Conservation (phyloP, 2,329 filamentous ascomycete species). For the Aspergillus phoenicis region DNA sequence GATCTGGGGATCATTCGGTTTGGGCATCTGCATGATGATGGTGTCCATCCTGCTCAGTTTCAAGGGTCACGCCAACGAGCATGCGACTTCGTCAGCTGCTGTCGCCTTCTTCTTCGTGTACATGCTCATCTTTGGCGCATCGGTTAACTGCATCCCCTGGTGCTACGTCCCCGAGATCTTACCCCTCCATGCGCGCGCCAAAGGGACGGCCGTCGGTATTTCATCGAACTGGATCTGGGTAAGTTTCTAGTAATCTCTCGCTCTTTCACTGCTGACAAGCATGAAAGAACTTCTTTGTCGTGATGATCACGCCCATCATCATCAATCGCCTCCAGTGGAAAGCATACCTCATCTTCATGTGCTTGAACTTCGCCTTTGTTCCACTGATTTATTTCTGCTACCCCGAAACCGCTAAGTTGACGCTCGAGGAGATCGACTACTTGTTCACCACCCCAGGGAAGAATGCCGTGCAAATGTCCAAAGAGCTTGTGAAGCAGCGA, state of each 20-base stretch:
- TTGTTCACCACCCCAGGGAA: conserved; percentile 35
- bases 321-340: conserved; percentile 39
- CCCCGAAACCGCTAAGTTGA: conserved; percentile 46
- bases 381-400: conserved; percentile 50
- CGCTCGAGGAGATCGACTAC: conserved; percentile 49
- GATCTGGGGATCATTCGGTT: conserved; percentile 37
- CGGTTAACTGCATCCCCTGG: conserved; percentile 54
- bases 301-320: conserved; percentile 40
- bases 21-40: conserved; percentile 43
- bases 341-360: conserved; percentile 42
- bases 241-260: background rate
- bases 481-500: conserved; percentile 22
- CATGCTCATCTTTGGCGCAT: conserved; percentile 48
- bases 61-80: conserved; percentile 38
- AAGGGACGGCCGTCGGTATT: conserved; percentile 46
- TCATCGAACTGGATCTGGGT: conserved; percentile 52
- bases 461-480: conserved; percentile 21
- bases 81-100: conserved; percentile 46
- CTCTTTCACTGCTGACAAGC: background rate
- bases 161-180: conserved; percentile 55
- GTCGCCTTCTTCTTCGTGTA: conserved; percentile 54
- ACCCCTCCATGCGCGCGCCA: conserved; percentile 53
- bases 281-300: conserved; percentile 48
- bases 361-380: conserved; percentile 36
- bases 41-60: conserved; percentile 46